Conservation (phyloP, 169 alveolate species). For the Babesia sp. region DNA sequence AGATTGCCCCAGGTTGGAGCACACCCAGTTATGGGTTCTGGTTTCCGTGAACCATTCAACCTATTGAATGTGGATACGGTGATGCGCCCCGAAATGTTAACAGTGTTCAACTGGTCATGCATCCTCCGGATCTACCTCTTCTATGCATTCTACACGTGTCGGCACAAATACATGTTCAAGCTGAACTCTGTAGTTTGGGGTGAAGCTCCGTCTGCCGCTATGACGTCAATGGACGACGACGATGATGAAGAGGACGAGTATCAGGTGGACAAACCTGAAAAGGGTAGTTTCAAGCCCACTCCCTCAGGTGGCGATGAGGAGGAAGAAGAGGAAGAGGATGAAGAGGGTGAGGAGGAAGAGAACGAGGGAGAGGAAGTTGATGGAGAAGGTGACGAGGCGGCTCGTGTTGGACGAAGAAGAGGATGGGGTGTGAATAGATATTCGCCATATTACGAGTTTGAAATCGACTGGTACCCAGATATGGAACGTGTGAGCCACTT, state of each 20-base stretch:
- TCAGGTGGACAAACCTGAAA: background rate
- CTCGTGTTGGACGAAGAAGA: conserved; percentile 6
- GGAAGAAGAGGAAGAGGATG: conserved; percentile 12
- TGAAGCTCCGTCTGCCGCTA: conserved; percentile 8
- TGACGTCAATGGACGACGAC: conserved; percentile 5
- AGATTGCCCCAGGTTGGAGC: background rate
- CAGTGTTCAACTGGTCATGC: conserved; percentile 43
- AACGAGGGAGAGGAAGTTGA: conserved; percentile 4
- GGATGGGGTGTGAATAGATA: conserved; percentile 53
- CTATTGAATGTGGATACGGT: conserved; percentile 7
- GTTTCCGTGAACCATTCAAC: conserved; percentile 26
- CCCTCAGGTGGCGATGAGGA: background rate
- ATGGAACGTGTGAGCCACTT: conserved; percentile 8
- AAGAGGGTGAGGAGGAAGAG: conserved; percentile 18
- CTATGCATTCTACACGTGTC: conserved; percentile 46
- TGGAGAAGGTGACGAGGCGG: conserved; percentile 30
- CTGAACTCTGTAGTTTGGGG: conserved; percentile 44
- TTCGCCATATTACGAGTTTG: conserved; percentile 55
- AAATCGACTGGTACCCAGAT: conserved; percentile 58
- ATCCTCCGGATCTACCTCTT: conserved; percentile 33
- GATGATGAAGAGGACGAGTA: conserved; percentile 24
- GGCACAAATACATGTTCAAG: conserved; percentile 20
- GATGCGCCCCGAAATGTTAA: conserved; percentile 33
- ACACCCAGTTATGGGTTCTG: conserved; percentile 40
- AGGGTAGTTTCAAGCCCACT: background rate